These are phyloP conservation scores for Mortierella sp. DNA, from an alignment of 371 early-diverging fungal genomes.

Conservation along the genomic window DNA sequence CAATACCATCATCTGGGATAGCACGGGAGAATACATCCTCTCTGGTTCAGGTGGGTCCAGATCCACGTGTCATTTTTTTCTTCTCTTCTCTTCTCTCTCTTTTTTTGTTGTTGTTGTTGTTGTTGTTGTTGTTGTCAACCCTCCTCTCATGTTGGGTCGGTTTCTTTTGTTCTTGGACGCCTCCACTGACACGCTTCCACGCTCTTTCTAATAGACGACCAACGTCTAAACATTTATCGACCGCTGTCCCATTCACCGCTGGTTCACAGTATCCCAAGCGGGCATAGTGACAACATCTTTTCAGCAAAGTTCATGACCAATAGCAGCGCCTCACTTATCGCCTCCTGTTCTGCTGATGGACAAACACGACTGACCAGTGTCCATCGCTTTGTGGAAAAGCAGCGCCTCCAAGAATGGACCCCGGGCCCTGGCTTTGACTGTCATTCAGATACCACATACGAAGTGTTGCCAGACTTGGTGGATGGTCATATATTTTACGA, in stretches of 20 bases:
- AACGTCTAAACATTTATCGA: slow-evolving; percentile 33
- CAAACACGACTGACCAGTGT: slow-evolving; percentile 75
- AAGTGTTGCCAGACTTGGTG: slow-evolving; percentile 43
- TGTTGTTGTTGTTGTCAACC: not conserved
- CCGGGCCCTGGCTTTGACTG: slow-evolving; percentile 43
- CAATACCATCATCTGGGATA: slow-evolving; percentile 63
- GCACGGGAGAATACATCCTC: slow-evolving; percentile 46
- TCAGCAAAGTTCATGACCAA: slow-evolving; percentile 76
- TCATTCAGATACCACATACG: slow-evolving; percentile 40
- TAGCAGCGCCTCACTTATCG: slow-evolving; percentile 68
- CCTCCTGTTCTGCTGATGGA: slow-evolving; percentile 77
- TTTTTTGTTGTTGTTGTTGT: no score
- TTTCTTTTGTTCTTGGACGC: not conserved
- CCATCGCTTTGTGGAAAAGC: slow-evolving; percentile 24
- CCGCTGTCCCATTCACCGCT: slow-evolving; percentile 35
- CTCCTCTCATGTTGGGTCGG: not conserved
- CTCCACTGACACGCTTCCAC: not conserved
- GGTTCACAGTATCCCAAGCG: slow-evolving; percentile 48
- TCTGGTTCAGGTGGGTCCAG: slow-evolving; percentile 49
- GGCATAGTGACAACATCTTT: slow-evolving; percentile 83
- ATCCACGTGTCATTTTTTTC: slow-evolving; percentile 37
- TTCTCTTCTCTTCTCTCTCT: not conserved
- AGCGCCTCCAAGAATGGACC: slow-evolving; percentile 17
- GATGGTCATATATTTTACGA: slow-evolving; percentile 49
- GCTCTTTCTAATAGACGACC: slow-evolving; percentile 25